These are phyloP conservation scores for Ustilago curta DNA, from an alignment of 1,284 basidiomycete species.

Conservation along the genomic window DNA sequence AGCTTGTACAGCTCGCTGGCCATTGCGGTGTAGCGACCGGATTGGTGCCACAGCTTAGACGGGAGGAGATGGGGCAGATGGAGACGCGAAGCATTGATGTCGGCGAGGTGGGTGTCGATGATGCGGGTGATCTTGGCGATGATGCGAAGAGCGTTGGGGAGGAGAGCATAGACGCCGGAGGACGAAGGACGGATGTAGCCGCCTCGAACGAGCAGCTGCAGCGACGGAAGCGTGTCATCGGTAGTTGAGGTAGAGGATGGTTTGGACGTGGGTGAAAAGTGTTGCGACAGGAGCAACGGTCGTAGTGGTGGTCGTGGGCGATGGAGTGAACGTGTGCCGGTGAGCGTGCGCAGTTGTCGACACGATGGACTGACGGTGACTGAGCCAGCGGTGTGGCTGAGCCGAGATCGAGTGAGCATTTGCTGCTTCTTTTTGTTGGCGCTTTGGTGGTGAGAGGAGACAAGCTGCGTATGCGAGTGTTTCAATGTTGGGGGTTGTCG, in stretches of 20 bases:
- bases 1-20: constrained; percentile 69
- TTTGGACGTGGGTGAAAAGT: constrained; percentile 38
- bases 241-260: constrained; percentile 6
- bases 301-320: background rate
- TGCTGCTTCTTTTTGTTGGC: too few species aligned
- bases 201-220: constrained; percentile 60
- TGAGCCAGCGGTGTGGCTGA: background rate
- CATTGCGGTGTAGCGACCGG: constrained; percentile 62
- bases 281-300: constrained; percentile 29
- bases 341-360: constrained; percentile 6
- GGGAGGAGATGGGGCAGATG: constrained; percentile 68
- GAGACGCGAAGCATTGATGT: constrained; percentile 63
- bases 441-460: too few species aligned
- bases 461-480: too few species aligned
- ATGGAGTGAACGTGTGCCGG: background rate
- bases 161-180: constrained; percentile 68
- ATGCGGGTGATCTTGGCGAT: constrained; percentile 63
- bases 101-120: constrained; percentile 66
- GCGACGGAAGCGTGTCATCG: constrained; percentile 32
- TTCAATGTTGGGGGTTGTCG: too few species aligned
- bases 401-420: too few species aligned
- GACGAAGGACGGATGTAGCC: constrained; percentile 68
- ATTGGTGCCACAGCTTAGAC: constrained; percentile 64
- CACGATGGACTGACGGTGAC: background rate
- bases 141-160: constrained; percentile 67